Evolutionary conservation across 768 basidiomycete genomes (phyloP), one percentile per base, ranked within the genome.

Genomic region (Brasilioporus rufonigricans): DNA sequence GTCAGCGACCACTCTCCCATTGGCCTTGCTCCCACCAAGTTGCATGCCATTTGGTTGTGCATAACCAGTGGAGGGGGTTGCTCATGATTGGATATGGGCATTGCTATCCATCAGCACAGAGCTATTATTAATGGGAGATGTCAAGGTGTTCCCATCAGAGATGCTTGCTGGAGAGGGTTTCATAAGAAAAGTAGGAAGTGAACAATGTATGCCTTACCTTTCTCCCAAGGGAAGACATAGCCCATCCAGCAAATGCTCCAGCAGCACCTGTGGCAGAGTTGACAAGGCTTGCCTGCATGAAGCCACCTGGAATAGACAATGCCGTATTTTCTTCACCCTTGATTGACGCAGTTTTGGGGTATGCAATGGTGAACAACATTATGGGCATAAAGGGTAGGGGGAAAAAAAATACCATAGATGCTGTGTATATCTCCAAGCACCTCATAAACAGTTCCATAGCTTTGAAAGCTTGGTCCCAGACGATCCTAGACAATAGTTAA

Each of bases 171-270:
- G 50, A 52, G 32, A 23, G 21, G 40, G 10, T 24, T 6, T 24
- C 19, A 8, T 45, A 5, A 50, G 26, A 40, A 44, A 23, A 19
- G 16, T 16, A 16, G 7, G 38, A 39, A 39, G 21, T 26, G 16
- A 1, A 8, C 33, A 10, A 1, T 27, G 35, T 5, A 1, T 18
- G 11, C 5, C 73, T 33, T 50, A 89, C 90, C 77, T 89, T 90
- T 73, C 85, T 93, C 24, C 89, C 86, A 0, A 98, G 64, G 0
- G 90, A 93, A 5, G 92, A 89, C 40, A 98, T 92, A 1, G 95
- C 96, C 96, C 96, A 98, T 6, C 94, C 93, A 16, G 96, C n/a
- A n/a, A n/a, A n/a, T n/a, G n/a, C n/a, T 95, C 91, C 88, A n/a
- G 96, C 95, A 3, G 94, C 94, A 0, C 93, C 95, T 0, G 93